A percentile compares a stretch with the other conserved stretches of the same genome.
These are phyloP conservation scores for Stachybotrys echinatus DNA, from an alignment of 2,329 filamentous ascomycete species.

Conservation along the genomic window DNA sequence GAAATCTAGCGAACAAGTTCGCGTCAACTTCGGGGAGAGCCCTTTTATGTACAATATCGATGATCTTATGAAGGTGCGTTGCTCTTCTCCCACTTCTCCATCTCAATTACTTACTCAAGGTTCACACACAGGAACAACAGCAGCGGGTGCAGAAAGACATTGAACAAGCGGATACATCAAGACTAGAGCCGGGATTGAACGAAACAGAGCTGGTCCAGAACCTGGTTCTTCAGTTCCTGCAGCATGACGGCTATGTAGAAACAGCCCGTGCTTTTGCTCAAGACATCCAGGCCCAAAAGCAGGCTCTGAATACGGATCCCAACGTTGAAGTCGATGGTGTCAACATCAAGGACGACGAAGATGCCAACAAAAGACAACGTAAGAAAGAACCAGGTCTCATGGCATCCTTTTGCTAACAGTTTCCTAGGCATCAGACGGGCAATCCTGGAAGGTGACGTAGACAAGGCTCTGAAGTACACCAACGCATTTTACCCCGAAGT, in stretches of 20 bases:
- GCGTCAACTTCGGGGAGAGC: constrained; percentile 63
- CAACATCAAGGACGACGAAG: constrained; percentile 72
- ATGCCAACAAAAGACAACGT: constrained; percentile 85
- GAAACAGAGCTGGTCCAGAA: constrained; percentile 79
- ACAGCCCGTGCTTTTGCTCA: constrained; percentile 83
- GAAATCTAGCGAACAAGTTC: constrained; percentile 55
- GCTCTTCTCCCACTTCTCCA: background rate
- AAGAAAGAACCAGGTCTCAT: constrained; percentile 21
- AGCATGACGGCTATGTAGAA: constrained; percentile 93
- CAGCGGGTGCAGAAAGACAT: constrained; percentile 57
- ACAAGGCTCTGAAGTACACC: constrained; percentile 79
- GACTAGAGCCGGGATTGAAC: constrained; percentile 56
- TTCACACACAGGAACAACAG: constrained; percentile 49
- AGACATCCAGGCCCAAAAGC: constrained; percentile 71
- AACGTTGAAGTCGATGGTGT: constrained; percentile 49
- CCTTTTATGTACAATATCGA: constrained; percentile 93
- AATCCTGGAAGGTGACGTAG: constrained; percentile 88
- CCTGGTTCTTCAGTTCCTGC: constrained; percentile 78
- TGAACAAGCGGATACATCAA: constrained; percentile 47
- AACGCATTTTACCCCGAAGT: constrained; percentile 75
- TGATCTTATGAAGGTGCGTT: constrained; percentile 67
- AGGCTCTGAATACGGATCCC: constrained; percentile 58
- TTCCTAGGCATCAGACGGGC: constrained; percentile 72
- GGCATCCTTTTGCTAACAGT: background rate
- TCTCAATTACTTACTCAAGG: background rate